These are phyloP conservation scores for Suhomyces coccinellae DNA, from an alignment of 1,139 yeast species.

Conservation along the genomic window DNA sequence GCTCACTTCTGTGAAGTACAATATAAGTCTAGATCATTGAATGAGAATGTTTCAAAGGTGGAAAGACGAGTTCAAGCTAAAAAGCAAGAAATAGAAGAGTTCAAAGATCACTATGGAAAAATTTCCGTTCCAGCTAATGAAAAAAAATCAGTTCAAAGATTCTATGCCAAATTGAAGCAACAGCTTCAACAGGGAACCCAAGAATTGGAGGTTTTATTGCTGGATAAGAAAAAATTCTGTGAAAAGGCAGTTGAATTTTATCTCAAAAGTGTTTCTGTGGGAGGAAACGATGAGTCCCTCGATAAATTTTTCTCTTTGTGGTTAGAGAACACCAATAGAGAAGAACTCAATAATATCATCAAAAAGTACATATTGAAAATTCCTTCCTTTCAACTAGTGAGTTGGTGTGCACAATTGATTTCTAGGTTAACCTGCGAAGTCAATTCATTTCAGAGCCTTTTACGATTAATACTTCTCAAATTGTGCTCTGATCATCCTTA, in stretches of 20 bases:
- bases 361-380: conserved; percentile 36
- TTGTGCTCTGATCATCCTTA: conserved; percentile 68
- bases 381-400: conserved; percentile 62
- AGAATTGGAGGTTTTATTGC: conserved; percentile 41
- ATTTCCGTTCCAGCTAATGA: conserved; percentile 42
- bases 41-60: conserved; percentile 46
- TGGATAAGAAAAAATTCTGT: conserved; percentile 46
- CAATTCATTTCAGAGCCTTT: conserved; percentile 53
- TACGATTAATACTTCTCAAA: conserved; percentile 50
- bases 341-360: conserved; percentile 37
- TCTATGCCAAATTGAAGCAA: conserved; percentile 46
- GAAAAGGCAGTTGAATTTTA: conserved; percentile 61
- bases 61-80: conserved; percentile 40
- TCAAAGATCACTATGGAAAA: conserved; percentile 45
- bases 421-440: conserved; percentile 61
- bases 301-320: conserved; percentile 86
- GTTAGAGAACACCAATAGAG: conserved; percentile 60
- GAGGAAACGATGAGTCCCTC: conserved; percentile 56
- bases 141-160: conserved; percentile 51
- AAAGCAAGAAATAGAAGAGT: conserved; percentile 47
- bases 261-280: conserved; percentile 51
- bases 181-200: conserved; percentile 52
- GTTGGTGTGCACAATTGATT: conserved; percentile 83
- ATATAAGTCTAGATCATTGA: conserved; percentile 44
- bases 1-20: conserved; percentile 80